Percentiles rank a stretch among this genome's conserved stretches.
Evolutionary conservation across 2,329 filamentous ascomycete species (phyloP).

Genomic region (Fusarium poae): DNA sequence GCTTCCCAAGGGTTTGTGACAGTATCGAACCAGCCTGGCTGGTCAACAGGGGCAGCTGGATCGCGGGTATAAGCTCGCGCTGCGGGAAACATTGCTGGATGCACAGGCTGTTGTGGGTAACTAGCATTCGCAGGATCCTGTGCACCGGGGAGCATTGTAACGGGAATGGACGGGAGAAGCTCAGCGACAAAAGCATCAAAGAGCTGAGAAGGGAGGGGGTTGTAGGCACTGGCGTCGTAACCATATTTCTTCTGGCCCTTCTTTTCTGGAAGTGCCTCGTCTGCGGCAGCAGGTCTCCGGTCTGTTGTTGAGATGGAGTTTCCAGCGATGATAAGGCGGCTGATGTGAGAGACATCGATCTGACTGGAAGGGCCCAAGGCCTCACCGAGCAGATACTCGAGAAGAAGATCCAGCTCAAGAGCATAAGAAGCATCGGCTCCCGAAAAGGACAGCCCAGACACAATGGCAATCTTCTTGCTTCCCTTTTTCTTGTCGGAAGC

Average conservation of each 20-base stretch:
- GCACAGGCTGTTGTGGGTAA: conserved; percentile 92
- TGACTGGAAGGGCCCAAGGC: conserved; percentile 72
- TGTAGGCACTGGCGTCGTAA: conserved; percentile 91
- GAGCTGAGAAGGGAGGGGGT: conserved; percentile 83
- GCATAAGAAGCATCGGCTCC: conserved; percentile 78
- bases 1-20: conserved; percentile 96
- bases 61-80: conserved; percentile 75
- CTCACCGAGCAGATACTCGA: conserved; percentile 91
- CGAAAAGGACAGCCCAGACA: conserved; percentile 89
- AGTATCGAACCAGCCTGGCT: conserved; percentile 83
- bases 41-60: conserved; percentile 54
- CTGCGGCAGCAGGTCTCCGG: conserved; percentile 50
- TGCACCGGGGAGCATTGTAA: conserved; percentile 88
- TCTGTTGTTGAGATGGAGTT: conserved; percentile 83
- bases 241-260: conserved; percentile 83
- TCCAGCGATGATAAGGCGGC: conserved; percentile 89
- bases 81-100: conserved; percentile 88
- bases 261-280: conserved; percentile 60
- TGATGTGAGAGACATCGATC: conserved; percentile 74
- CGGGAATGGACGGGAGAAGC: conserved; percentile 85
- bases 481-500: conserved; percentile 51
- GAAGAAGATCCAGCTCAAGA: conserved; percentile 80
- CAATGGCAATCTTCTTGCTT: conserved; percentile 80
- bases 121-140: conserved; percentile 90
- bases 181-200: conserved; percentile 86